Conservation (phyloP, 805 yeast species). For the Yarrowia sp. region DNA sequence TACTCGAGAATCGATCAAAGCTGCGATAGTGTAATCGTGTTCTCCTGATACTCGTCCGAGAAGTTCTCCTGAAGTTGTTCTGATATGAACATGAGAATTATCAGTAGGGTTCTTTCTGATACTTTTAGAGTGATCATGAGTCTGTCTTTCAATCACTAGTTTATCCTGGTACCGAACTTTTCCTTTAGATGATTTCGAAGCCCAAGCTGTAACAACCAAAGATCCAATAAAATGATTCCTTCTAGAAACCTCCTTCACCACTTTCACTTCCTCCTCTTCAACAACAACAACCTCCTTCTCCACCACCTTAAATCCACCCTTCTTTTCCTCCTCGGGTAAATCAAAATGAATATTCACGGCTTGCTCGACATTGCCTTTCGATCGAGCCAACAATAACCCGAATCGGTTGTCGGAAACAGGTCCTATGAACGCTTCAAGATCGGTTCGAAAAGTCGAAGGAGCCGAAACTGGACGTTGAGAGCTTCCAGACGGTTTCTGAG, state of each 20-base stretch:
- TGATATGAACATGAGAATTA: slow-evolving; percentile 15
- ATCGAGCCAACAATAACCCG: slow-evolving; percentile 30
- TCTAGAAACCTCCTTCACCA: background rate
- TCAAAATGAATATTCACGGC: slow-evolving; percentile 38
- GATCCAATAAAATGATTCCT: slow-evolving; percentile 3
- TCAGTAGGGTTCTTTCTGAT: slow-evolving; percentile 12
- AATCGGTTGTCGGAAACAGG: slow-evolving; percentile 30
- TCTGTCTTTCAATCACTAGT: background rate
- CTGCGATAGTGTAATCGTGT: slow-evolving; percentile 44
- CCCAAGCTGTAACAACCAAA: slow-evolving; percentile 28
- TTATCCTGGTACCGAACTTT: background rate
- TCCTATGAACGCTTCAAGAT: slow-evolving; percentile 37
- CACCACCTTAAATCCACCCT: background rate
- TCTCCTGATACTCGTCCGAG: slow-evolving; percentile 12
- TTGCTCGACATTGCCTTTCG: slow-evolving; percentile 33
- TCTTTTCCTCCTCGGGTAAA: background rate
- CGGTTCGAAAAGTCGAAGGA: slow-evolving; percentile 28
- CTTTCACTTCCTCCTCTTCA: background rate
- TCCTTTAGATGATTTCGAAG: slow-evolving; percentile 25
- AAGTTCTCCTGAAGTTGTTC: background rate
- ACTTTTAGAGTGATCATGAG: slow-evolving; percentile 3
- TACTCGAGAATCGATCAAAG: slow-evolving; percentile 56
- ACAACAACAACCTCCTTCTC: background rate
- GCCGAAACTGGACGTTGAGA: background rate
- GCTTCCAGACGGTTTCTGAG: background rate